Base-by-base conservation (phyloP, 495 filamentous ascomycete species). In the Achaetomiella virescens region DNA sequence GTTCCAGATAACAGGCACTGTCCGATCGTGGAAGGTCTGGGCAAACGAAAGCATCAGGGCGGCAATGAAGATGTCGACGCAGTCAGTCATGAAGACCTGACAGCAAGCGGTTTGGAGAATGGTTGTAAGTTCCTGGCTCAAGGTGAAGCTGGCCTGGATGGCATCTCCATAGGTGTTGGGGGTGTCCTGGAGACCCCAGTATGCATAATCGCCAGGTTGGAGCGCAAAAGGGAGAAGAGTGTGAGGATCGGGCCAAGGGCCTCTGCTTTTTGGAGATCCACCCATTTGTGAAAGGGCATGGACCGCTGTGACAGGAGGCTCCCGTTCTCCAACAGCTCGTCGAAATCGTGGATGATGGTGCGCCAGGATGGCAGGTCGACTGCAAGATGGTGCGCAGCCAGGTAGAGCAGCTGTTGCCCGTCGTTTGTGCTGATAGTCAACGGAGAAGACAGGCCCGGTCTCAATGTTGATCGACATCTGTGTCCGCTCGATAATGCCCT, bases 291-390 rank as follows among this genome's bases (percentile, higher is more conserved):
- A 60, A 86, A 88, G 0, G 85, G 79, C 52, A 87, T 74, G 1
- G 74, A 72, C 5, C 63, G 63, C 17, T 61, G 66, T 2, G 72
- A 71, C 27, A 68, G 17, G 2, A 76, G 55, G 41, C 63, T 72
- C 0, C 78, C 75, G 40, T 75, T 73, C n/a, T 75, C 57, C 4
- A 90, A 63, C 1, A 86, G 55, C 17, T 85, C 79, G 57, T 87
- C 85, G 37, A 89, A 55, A 48, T 90, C 86, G 47, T 84, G 75
- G 14, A 86, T 71, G 8, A 90, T 81, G 18, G 87, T 75, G 18
- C 80, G 74, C 85, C 84, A 89, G 0, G 86, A 89, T 9, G 85
- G 80, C 27, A 87, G 78, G 55, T 90, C 86, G 27, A 89, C 76
- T 3, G 85, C 83, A 1, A 88, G 66, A 58, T 88, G 86, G 60